Evolutionary conservation across 805 yeast genomes (phyloP), one percentile per base, ranked within the genome.

Genomic region (Metschnikowia drakensbergensis): DNA sequence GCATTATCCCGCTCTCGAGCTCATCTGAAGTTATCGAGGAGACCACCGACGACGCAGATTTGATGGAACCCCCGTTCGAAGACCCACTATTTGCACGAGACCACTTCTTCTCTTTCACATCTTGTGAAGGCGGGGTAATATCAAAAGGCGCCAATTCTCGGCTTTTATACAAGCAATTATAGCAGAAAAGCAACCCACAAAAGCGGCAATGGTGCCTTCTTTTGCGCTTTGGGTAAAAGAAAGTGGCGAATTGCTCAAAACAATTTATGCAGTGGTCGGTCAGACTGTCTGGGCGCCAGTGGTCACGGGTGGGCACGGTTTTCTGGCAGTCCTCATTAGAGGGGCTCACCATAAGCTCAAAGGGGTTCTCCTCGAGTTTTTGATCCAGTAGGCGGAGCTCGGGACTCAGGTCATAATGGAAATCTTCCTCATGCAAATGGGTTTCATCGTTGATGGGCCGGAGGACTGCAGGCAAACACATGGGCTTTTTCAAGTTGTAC

Each of bases 401-500:
- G 17, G 54, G 47, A 35, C 54, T 50, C 50, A 42, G 50, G 31
- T 48, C 46, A 23, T 42, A 43, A 31, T 44, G 42, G 11, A 52
- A 44, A 9, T 54, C 49, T 41, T 47, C 49, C 34, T 48, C 51
- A 42, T 48, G 49, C 36, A 48, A 45, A 9, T 39, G 42, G 42
- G 46, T 42, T 13, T 41, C 42, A n/a, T 50, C 54, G 26, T 40
- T 46, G 11, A 39, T 54, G 8, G 81, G 80, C 30, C 83, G 61
- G 46, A 79, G 66, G 11, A 79, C 83, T 2, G 82, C 80, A 4
- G 84, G 84, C 2, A 74, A 64, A 57, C 75, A 71, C 49, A 75
- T 61, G 4, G 80, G 79, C 42, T 76, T 65, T 48, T 71, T 76
- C 37, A 72, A 69, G 49, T 72, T 74, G 56, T 77, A 75, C 35